phyloP scores from a whole-genome alignment of 2,329 filamentous ascomycete species.

The Claviceps capensis region DNA sequence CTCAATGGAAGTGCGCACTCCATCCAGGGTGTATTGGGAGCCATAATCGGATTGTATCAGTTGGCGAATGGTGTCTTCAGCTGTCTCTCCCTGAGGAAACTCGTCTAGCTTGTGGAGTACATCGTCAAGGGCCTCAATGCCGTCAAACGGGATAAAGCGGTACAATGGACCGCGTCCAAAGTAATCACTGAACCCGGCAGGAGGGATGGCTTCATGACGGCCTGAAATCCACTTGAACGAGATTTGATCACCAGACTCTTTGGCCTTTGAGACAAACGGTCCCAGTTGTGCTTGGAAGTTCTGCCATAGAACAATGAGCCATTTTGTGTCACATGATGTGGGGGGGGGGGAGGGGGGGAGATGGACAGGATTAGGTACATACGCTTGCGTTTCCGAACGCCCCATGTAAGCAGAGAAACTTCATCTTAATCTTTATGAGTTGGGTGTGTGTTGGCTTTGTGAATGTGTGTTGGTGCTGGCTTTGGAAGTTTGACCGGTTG shows the following conservation, averaged over 20 bases:
- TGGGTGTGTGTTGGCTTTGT: background rate
- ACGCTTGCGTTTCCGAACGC: slow-evolving; percentile 43
- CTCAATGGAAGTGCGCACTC: slow-evolving; percentile 7
- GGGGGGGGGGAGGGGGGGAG: background rate
- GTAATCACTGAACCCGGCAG: slow-evolving; percentile 40
- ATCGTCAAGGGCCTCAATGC: slow-evolving; percentile 28
- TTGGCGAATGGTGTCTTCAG: slow-evolving; percentile 42
- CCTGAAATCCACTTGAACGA: slow-evolving; percentile 38
- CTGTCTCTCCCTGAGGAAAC: slow-evolving; percentile 35
- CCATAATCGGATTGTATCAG: slow-evolving; percentile 20
- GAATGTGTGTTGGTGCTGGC: too few relatives aligned
- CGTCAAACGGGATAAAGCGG: slow-evolving; percentile 38
- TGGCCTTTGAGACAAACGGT: slow-evolving; percentile 12
- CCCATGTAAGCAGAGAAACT: slow-evolving; percentile 42
- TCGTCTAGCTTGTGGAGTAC: slow-evolving; percentile 38
- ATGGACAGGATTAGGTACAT: slow-evolving; percentile 12
- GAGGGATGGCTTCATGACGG: slow-evolving; percentile 33
- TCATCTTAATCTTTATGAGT: slow-evolving; percentile 24
- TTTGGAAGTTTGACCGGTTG: too few relatives aligned
- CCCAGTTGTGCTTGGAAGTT: slow-evolving; percentile 43
- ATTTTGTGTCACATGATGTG: background rate
- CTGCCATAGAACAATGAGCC: slow-evolving; percentile 15
- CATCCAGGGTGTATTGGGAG: background rate
- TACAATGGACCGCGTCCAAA: slow-evolving; percentile 42
- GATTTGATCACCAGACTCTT: slow-evolving; percentile 5